A percentile compares a stretch with the other conserved stretches of the same genome.
These are phyloP conservation scores for Globisporangium carolinianum DNA, from an alignment of 352 stramenopile species.

Conservation along the genomic window DNA sequence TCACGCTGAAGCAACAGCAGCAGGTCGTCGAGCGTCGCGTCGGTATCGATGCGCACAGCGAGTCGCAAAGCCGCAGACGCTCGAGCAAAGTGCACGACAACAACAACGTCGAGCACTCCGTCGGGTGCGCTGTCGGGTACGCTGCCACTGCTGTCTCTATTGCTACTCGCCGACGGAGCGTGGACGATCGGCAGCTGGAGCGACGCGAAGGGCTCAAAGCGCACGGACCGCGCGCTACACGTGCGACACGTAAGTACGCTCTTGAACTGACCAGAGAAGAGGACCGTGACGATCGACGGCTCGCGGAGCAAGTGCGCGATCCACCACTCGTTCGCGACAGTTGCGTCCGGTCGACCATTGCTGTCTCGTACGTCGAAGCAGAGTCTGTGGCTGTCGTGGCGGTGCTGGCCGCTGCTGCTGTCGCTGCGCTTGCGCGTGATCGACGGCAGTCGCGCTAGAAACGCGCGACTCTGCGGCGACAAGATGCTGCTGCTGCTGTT, in stretches of 20 bases:
- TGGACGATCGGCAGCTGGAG: conserved; percentile 44
- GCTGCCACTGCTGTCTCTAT: not conserved
- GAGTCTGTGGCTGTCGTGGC: conserved; percentile 1
- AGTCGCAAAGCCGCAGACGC: conserved; percentile 12
- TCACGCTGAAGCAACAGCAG: conserved; percentile 25
- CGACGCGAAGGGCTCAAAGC: conserved; percentile 88
- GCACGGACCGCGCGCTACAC: conserved; percentile 80
- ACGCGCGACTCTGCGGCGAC: conserved; percentile 23
- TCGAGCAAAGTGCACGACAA: conserved; percentile 29
- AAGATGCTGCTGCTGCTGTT: conserved; percentile 42
- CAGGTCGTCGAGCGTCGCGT: conserved; percentile 35
- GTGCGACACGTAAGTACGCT: conserved; percentile 83
- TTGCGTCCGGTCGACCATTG: conserved; percentile 88
- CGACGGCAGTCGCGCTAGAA: conserved; percentile 16
- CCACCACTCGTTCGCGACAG: conserved; percentile 97
- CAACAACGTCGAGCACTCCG: conserved; percentile 17
- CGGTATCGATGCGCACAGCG: conserved; percentile 11
- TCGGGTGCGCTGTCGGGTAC: too few relatives aligned
- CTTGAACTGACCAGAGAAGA: conserved; percentile 98
- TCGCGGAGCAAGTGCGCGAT: conserved; percentile 92
- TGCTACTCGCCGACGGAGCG: not conserved
- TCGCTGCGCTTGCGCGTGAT: conserved; percentile 3
- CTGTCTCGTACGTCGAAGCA: conserved; percentile 74
- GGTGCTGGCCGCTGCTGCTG: not conserved
- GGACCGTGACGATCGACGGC: conserved; percentile 90